These are phyloP conservation scores for Yarrowia yakushimensis DNA, from an alignment of 805 yeast genomes.

Conservation along the genomic window DNA sequence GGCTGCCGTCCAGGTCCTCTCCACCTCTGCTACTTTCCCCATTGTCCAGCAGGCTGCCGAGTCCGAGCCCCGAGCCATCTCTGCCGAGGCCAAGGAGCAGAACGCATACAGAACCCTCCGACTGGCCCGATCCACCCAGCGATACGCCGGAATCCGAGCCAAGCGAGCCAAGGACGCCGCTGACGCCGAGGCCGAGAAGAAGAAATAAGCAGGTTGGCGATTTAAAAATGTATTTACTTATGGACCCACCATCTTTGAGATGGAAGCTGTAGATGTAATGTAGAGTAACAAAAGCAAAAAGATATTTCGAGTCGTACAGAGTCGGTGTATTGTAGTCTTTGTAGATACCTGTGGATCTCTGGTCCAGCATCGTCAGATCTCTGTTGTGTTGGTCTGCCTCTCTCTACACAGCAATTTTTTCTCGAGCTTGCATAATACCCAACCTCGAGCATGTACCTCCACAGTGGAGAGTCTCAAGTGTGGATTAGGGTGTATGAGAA, in stretches of 20 bases:
- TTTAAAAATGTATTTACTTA: constrained; percentile 21
- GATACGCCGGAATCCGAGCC: constrained; percentile 91
- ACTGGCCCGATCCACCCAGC: constrained; percentile 91
- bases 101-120: constrained; percentile 94
- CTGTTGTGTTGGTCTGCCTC: too few relatives aligned
- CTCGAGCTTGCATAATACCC: too few relatives aligned
- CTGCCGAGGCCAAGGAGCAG: constrained; percentile 58
- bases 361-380: too few relatives aligned
- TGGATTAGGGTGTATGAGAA: too few relatives aligned
- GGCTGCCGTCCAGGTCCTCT: constrained; percentile 65
- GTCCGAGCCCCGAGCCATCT: constrained; percentile 82
- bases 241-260: neutral
- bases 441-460: too few relatives aligned
- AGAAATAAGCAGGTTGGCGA: constrained; percentile 59
- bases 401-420: too few relatives aligned
- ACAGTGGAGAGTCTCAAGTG: too few relatives aligned
- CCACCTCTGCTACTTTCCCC: constrained; percentile 81
- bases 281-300: too few relatives aligned
- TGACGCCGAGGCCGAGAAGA: constrained; percentile 99
- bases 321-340: too few relatives aligned
- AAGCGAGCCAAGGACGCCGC: constrained; percentile 97
- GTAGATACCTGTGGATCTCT: too few relatives aligned
- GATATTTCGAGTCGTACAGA: too few relatives aligned
- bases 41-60: constrained; percentile 73
- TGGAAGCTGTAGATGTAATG: too few relatives aligned